Base-by-base conservation (phyloP, 306 rosid genomes). In the Oemleria cerasiformis region DNA sequence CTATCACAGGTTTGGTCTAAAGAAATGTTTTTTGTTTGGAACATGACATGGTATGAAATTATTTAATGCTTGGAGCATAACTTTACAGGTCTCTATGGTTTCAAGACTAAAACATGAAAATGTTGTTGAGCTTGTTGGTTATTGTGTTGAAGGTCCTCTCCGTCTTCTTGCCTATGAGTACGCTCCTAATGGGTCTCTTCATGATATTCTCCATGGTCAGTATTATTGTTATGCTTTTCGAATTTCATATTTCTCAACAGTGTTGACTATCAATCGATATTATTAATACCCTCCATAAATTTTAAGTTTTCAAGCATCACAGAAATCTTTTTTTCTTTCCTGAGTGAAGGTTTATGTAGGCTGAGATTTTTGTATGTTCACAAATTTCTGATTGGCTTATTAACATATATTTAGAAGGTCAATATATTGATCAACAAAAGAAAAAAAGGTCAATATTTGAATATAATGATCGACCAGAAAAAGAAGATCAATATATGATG, bases 121-220 rank as follows among this genome's bases (percentile, higher is more conserved):
- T 57, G 85, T 85, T 19, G 77, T 88, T 12, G 86, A 88, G 77
- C 92, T 91, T 68, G 74, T 87, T 59, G 86, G 84, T 81, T 91
- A 88, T 74, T 85, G 91, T 41, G 78, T 84, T 17, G 92, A 87
- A 65, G 92, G 96, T 57, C 83, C 92, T 70, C 83, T 85, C 25
- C 92, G 88, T 16, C 84, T 87, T 77, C 91, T 91, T 68, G 86
- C 92, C 16, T 88, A 80, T 56, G 92, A 88, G 77, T 87, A 75
- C 82, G 92, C 97, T 73, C 88, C 96, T 48, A 75, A 87, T 16
- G 97, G 92, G 17, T 88, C 97, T 65, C 92, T 91, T 72, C 92
- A 91, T 68, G 96, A 88, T 75, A 80, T 84, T 76, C 83, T 91
- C 40, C 96, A 88, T 51, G 96, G 97, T 86, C 61, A 75, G 81